Evolutionary conservation across 2,329 filamentous ascomycete genomes (phyloP).

Genomic region (Venturia asperata): DNA sequence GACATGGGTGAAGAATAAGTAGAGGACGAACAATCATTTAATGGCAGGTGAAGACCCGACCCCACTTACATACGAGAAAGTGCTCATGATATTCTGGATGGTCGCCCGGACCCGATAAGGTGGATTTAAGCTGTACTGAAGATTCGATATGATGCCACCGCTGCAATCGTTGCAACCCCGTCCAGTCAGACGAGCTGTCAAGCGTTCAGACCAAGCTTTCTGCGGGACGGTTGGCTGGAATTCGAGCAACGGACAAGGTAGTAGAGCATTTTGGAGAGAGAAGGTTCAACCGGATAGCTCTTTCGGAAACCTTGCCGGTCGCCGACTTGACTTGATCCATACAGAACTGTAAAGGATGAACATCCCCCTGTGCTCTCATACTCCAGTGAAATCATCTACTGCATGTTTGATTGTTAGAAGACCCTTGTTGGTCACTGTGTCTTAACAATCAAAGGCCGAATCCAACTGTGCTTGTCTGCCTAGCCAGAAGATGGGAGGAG

Average conservation of each 20-base stretch:
- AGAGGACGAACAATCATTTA: not conserved
- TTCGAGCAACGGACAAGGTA: not conserved
- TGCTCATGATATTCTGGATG: not conserved
- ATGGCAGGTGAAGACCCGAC: not conserved
- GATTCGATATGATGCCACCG: slow-evolving; percentile 4
- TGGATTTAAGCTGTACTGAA: slow-evolving; percentile 2
- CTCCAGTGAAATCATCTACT: not conserved
- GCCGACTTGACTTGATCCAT: not conserved
- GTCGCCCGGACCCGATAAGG: slow-evolving; percentile 5
- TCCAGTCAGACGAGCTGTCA: not conserved
- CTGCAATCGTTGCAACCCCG: not conserved
- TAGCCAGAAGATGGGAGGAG: not conserved
- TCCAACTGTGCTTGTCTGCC: not conserved
- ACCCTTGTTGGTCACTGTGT: not conserved
- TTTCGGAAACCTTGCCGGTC: slow-evolving; percentile 9
- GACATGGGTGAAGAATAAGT: not conserved
- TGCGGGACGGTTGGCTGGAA: slow-evolving; percentile 1
- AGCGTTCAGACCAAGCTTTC: not conserved
- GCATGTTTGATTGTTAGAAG: not conserved
- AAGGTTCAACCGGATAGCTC: not conserved
- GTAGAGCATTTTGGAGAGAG: not conserved
- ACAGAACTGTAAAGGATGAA: not conserved
- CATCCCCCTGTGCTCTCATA: not conserved
- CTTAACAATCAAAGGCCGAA: not conserved
- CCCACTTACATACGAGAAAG: slow-evolving; percentile 10